These are phyloP conservation scores for Cajanus cajan DNA, from an alignment of 306 rosid genomes.

Conservation along the genomic window DNA sequence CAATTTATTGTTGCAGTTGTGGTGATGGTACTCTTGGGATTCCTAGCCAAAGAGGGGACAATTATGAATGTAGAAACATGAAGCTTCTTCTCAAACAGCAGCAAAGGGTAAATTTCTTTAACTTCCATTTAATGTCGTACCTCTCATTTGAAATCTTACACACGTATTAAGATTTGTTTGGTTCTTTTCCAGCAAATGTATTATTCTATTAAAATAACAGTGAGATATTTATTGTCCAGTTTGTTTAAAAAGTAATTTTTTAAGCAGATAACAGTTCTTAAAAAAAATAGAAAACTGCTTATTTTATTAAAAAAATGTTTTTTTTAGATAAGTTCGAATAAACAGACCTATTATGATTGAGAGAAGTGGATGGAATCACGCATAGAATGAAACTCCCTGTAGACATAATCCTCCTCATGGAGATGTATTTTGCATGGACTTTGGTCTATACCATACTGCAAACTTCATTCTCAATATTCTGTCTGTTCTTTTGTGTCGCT, in stretches of 20 bases:
- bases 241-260: too few species aligned
- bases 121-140: conserved; percentile 21
- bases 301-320: too few species aligned
- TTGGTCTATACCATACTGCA: background rate
- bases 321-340: too few species aligned
- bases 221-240: background rate
- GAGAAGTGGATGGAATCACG: background rate
- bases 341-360: too few species aligned
- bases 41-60: conserved; percentile 98
- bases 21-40: conserved; percentile 97
- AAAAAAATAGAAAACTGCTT: too few species aligned
- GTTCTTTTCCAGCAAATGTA: conserved; percentile 4
- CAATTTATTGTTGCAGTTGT: conserved; percentile 62
- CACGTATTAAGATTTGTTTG: background rate
- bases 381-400: background rate
- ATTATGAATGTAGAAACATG: conserved; percentile 99
- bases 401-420: background rate
- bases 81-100: conserved; percentile 99
- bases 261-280: too few species aligned
- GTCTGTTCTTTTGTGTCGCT: background rate
- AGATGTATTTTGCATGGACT: conserved; percentile 11
- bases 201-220: background rate
- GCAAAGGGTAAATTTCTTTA: conserved; percentile 69
- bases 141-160: conserved; percentile 1
- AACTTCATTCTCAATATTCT: background rate